Base-by-base conservation (phyloP, 805 yeast species). In the Candida vaughaniae region DNA sequence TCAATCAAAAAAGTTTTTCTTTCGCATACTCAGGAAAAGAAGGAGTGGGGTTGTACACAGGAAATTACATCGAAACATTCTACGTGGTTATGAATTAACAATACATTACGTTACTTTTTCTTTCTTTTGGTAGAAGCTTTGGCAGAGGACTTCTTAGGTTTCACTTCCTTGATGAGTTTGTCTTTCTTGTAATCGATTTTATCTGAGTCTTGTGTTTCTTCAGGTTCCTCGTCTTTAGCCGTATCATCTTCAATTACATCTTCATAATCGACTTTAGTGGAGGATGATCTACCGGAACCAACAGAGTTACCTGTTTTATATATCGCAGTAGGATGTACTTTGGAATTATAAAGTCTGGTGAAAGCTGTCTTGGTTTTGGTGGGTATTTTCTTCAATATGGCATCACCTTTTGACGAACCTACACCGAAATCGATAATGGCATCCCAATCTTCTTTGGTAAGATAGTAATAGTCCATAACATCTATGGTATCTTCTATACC, bases 361-460 rank as follows among this genome's bases (percentile, higher is more conserved):
- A 93, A 88, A 6, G 86, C 85, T 5, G 91, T 68, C 57, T 93
- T 95, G 11, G 78, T 79, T n/a, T 80, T 71, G 1, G 96, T 75
- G 7, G 91, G 79, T 4, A 91, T 72, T 49, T 76, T 73, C 59
- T 86, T 86, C 38, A 74, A 47, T 8, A 64, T 46, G 1, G 56
- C 51, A 5, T 73, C 77, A 38, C 69, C 62, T 22, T 58, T 57
- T 16, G n/a, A 12, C 12, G 36, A 33, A 0, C 95, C 95, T 9
- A 89, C 81, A 12, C 87, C 83, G 43, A 90, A 77, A 45, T 90
- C 97, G 75, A 88, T 71, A 8, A 93, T 65, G 16, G 73, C 74
- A 53, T 91, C 98, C 90, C 95, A 91, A 59, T 93, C 98, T 40
- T 90, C 95, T 51, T 79, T 84, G 6, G 95, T 85, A 25, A 93